phyloP scores from a whole-genome alignment of 2,329 filamentous ascomycete species.

The Cladosporium oxysporum region DNA sequence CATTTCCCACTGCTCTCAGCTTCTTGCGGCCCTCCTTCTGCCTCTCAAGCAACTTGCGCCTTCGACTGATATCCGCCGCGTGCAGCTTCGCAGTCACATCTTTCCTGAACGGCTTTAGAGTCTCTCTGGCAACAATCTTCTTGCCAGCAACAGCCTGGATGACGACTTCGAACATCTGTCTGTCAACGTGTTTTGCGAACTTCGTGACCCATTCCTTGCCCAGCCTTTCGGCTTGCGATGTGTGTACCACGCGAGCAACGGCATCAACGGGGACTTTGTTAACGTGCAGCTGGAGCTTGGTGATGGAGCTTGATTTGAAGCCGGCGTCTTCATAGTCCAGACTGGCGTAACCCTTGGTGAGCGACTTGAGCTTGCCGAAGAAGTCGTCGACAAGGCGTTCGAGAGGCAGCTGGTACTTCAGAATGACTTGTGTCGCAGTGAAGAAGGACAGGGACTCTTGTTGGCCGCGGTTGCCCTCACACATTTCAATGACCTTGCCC shows the following conservation, averaged over 20 bases:
- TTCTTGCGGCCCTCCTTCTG: conserved; percentile 95
- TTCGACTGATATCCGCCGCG: conserved; percentile 79
- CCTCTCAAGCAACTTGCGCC: conserved; percentile 88
- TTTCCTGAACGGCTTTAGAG: conserved; percentile 94
- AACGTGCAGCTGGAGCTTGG: conserved; percentile 89
- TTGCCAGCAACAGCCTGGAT: conserved; percentile 88
- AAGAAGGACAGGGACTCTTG: conserved; percentile 91
- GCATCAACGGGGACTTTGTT: conserved; percentile 94
- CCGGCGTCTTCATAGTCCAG: conserved; percentile 96
- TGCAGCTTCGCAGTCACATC: conserved; percentile 93
- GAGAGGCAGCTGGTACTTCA: conserved; percentile 87
- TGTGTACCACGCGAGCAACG: conserved; percentile 85
- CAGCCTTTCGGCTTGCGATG: conserved; percentile 75
- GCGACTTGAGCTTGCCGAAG: conserved; percentile 92
- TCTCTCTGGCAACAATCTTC: conserved; percentile 85
- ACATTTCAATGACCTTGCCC: conserved; percentile 91
- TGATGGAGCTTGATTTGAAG: conserved; percentile 76
- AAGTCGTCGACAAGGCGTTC: conserved; percentile 93
- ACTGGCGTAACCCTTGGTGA: conserved; percentile 92
- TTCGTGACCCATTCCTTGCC: conserved; percentile 88
- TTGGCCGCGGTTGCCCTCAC: conserved; percentile 82
- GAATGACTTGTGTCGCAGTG: conserved; percentile 85
- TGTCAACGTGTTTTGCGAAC: conserved; percentile 94
- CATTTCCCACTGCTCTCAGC: conserved; percentile 78
- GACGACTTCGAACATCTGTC: conserved; percentile 95